Base-by-base conservation (phyloP, 768 basidiomycete species). In the Astraeus odoratus region DNA sequence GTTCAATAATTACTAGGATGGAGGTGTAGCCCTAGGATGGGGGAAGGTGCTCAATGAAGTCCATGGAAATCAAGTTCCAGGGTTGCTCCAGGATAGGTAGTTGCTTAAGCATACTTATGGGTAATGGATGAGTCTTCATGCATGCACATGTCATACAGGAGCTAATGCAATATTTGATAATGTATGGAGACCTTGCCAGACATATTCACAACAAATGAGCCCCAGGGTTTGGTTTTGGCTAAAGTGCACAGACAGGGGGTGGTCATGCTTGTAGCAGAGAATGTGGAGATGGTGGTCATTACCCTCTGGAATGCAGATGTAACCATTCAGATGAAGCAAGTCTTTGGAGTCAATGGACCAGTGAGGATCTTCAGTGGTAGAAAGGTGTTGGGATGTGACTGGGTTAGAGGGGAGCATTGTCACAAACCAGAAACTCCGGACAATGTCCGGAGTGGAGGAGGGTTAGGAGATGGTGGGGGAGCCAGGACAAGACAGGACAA, bases 1-100 rank as follows among this genome's bases (percentile, higher is more conserved):
- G 23, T 8, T 25, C 34, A 5, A 44, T 20, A 8, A 20, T 20
- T 6, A 37, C 36, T 20, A 37, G 36, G 18, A 67, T 65, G 8
- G 57, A 34, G 39, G 58, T 51, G 45, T 58, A 71, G 37, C 67
- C 55, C 7, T 67, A 68, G 1, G 42, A 36, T 10, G 4, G 3
- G 0, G 71, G 73, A 1, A 76, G 66, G 16, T 60, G 35, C 12
- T 42, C 54, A 42, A 66, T 63, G 41, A 56, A 49, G 46, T 71
- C 66, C 55, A 67, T 64, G 3, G 60, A 54, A n/a, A 69, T 57
- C 5, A 57, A 54, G 5, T 25, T 39, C 38, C 35, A 39, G 7
- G 64, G 59, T 23, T 40, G 20, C 3, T 45, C 39, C 3, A 33
- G 60, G 4, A 60, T 49, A 0, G 57, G 57, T 8, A 66, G 55